Evolutionary conservation across 805 yeast genomes (phyloP), one percentile per base, ranked within the genome.

Genomic region (Sugiyamaella valdiviana): DNA sequence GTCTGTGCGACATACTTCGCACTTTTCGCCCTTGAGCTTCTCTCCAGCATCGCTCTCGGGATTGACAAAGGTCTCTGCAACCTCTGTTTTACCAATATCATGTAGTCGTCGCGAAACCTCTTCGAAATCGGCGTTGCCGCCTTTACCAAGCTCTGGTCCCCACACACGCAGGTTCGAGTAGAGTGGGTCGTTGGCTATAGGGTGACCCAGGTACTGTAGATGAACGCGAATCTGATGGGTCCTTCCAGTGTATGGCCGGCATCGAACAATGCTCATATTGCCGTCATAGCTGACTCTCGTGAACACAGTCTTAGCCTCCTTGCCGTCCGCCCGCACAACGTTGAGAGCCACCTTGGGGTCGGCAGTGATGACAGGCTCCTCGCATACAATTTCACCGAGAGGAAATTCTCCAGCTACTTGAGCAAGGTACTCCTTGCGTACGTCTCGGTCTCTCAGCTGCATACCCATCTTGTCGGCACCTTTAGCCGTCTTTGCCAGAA

Each of bases 211-310:
- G 55, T 74, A 83, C 65, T 90, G 96, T 49, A 93, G 67, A 68
- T 93, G 99, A 0, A 93, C 95, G 51, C 99, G 72, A 44, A 93
- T 89, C 63, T 91, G 99, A 64, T 91, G 99, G 0, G 97, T 88
- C 61, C 99, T 74, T 0, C 99, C 99, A 0, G 99, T 91, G 15
- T 76, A 68, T 1, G 99, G 99, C 55, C 72, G 76, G 65, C 98
- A 91, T 51, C 79, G 73, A 2, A 93, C 96, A 22, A 93, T 73
- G 47, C 87, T 79, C 6, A 80, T 73, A 38, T 73, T 61, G 1
- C 84, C 77, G 65, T 90, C 87, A 59, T 75, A 85, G n/a, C 85
- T 75, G 0, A 85, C 67, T 42, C 85, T 72, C 49, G 64, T 69
- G 66, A 91, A 93, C 12, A 70, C 63, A 0, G 99, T 93, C 45